Percentiles rank a stretch among this genome's conserved stretches.
These are phyloP conservation scores for Sphaerosporella brunnea DNA, from an alignment of 495 filamentous ascomycete genomes.

Conservation along the genomic window DNA sequence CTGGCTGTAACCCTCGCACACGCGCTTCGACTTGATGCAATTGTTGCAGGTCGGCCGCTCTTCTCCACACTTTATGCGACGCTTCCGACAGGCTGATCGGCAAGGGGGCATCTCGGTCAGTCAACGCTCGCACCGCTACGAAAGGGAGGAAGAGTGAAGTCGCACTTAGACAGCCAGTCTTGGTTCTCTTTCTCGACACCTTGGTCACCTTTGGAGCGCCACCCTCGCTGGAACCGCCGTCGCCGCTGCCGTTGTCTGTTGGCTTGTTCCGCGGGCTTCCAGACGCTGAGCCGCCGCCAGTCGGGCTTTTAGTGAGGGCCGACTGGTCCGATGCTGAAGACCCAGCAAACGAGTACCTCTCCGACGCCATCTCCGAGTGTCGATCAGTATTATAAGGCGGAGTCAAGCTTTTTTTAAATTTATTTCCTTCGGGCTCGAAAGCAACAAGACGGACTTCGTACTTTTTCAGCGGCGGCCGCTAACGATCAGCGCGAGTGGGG, in stretches of 20 bases:
- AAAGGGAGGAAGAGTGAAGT: not conserved
- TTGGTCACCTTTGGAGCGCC: not conserved
- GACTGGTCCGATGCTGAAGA: not conserved
- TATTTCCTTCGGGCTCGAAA: too few species aligned
- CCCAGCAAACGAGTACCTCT: too few species aligned
- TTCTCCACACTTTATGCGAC: constrained; percentile 94
- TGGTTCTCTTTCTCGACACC: constrained; percentile 57
- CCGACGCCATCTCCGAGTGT: too few species aligned
- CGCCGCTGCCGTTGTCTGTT: not conserved
- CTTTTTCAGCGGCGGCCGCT: too few species aligned
- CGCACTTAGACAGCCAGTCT: constrained; percentile 91
- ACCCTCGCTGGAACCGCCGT: not conserved
- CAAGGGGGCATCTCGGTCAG: not conserved
- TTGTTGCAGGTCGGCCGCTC: constrained; percentile 81
- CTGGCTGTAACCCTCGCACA: constrained; percentile 89
- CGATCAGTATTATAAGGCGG: too few species aligned
- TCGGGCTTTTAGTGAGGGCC: not conserved
- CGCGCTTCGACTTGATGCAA: constrained; percentile 84
- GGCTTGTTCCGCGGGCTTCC: not conserved
- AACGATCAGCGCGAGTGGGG: too few species aligned
- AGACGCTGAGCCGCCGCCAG: not conserved
- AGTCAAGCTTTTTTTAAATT: too few species aligned
- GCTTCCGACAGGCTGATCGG: constrained; percentile 66
- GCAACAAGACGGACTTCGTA: too few species aligned
- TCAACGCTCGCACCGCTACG: not conserved